A percentile compares a stretch with the other conserved stretches of the same genome.
These are phyloP conservation scores for Colletotrichum brevisporum DNA, from an alignment of 2,329 filamentous ascomycete species.

Conservation along the genomic window DNA sequence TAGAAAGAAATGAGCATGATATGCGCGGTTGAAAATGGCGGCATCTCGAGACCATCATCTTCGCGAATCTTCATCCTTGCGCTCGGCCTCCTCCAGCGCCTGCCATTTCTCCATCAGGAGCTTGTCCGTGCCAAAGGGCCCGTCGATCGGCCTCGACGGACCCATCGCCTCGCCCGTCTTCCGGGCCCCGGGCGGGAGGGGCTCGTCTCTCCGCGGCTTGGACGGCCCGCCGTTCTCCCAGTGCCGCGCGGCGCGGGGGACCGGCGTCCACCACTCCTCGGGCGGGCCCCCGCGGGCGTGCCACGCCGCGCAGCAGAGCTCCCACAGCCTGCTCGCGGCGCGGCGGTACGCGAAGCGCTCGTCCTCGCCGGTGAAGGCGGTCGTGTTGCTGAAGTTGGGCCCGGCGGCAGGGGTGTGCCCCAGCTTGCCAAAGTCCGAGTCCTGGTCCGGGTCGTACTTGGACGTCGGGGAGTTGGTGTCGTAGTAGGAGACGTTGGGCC, in stretches of 20 bases:
- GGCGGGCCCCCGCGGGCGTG: slow-evolving; percentile 70
- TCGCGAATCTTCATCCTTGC: slow-evolving; percentile 20
- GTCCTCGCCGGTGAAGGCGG: slow-evolving; percentile 83
- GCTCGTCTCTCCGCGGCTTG: slow-evolving; percentile 26
- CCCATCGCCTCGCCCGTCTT: slow-evolving; percentile 37
- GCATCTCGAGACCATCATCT: neutral
- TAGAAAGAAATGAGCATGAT: neutral
- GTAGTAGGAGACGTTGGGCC: slow-evolving; percentile 82
- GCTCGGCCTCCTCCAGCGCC: slow-evolving; percentile 47
- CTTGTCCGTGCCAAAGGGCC: slow-evolving; percentile 50
- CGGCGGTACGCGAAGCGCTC: slow-evolving; percentile 86
- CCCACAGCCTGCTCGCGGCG: slow-evolving; percentile 83
- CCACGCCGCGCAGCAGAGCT: slow-evolving; percentile 82
- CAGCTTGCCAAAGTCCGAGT: slow-evolving; percentile 66
- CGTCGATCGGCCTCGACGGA: slow-evolving; percentile 49
- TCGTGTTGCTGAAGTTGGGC: slow-evolving; percentile 77
- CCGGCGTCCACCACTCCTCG: slow-evolving; percentile 71
- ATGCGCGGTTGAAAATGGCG: too few relatives aligned
- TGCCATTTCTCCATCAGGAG: slow-evolving; percentile 53
- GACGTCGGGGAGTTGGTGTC: slow-evolving; percentile 60
- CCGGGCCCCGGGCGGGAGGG: neutral
- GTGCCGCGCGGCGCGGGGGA: slow-evolving; percentile 73
- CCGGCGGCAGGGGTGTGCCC: slow-evolving; percentile 42
- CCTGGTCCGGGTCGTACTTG: slow-evolving; percentile 69
- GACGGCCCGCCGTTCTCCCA: slow-evolving; percentile 69